phyloP scores from a whole-genome alignment of 2,329 filamentous ascomycete species.

The Botrytis medusae region DNA sequence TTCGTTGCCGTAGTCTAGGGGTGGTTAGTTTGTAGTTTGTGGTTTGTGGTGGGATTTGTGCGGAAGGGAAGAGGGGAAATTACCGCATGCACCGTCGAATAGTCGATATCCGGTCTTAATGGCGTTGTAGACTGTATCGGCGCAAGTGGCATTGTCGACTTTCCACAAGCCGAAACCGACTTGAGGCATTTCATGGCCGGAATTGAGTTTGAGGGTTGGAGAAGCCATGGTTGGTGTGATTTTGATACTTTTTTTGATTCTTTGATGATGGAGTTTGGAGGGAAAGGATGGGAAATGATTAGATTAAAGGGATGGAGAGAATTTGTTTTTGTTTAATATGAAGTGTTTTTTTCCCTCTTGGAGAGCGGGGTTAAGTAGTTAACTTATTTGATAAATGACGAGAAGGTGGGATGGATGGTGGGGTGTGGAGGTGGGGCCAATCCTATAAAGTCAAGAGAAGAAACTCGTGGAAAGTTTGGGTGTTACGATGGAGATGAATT shows the following conservation, averaged over 20 bases:
- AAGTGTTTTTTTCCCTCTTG: not conserved
- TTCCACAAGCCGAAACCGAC: conserved; percentile 71
- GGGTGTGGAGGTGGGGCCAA: not conserved
- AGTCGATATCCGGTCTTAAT: conserved; percentile 61
- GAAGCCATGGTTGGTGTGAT: conserved; percentile 35
- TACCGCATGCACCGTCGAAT: conserved; percentile 61
- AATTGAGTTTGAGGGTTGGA: conserved; percentile 47
- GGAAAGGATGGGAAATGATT: not conserved
- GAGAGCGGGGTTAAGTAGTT: not conserved
- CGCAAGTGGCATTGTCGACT: conserved; percentile 61
- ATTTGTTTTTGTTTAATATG: not conserved
- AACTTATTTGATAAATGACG: not conserved
- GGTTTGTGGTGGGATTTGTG: not conserved
- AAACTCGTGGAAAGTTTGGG: conserved; percentile 11
- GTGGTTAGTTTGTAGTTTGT: not conserved
- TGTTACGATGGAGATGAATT: not conserved
- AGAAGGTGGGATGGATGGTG: conserved; percentile 1
- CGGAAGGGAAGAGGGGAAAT: not conserved
- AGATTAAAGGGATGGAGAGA: not conserved
- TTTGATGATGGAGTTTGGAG: too few relatives aligned
- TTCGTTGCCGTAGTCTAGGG: conserved; percentile 78
- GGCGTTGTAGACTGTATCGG: conserved; percentile 67
- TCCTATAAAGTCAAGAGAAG: not conserved
- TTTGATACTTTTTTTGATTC: not conserved
- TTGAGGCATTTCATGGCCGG: conserved; percentile 55